phyloP scores from a whole-genome alignment of 352 stramenopile genomes.

The Salisapilia sapeloensis region DNA sequence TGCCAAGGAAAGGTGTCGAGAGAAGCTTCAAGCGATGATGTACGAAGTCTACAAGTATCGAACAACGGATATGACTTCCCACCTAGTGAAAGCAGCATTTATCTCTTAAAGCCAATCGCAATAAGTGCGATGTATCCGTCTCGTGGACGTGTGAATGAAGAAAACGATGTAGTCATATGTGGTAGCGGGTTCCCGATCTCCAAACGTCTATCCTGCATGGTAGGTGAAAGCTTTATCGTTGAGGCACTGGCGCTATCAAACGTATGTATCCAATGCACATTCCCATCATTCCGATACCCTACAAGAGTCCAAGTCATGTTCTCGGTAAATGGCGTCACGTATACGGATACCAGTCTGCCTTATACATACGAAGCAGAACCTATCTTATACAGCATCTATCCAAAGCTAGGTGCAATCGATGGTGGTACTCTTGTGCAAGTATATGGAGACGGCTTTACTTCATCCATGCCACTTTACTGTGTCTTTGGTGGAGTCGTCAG shows the following conservation, averaged over 20 bases:
- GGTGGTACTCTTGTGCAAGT: constrained; percentile 21
- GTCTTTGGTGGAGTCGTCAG: constrained; percentile 15
- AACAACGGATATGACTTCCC: constrained; percentile 90
- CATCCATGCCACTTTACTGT: constrained; percentile 8
- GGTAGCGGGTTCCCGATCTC: constrained; percentile 6
- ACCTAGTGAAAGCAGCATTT: constrained; percentile 52
- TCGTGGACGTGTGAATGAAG: constrained; percentile 5
- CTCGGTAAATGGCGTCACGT: constrained; percentile 13
- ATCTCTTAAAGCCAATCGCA: constrained; percentile 12
- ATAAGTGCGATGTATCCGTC: constrained; percentile 7
- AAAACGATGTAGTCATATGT: constrained; percentile 8
- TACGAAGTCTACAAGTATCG: constrained; percentile 41
- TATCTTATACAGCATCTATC: constrained; percentile 21
- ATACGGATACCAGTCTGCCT: constrained; percentile 4
- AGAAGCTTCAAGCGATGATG: constrained; percentile 6
- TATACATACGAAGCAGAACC: constrained; percentile 22
- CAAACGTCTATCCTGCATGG: constrained; percentile 13
- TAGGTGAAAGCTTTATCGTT: constrained; percentile 15
- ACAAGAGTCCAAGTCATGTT: constrained; percentile 6
- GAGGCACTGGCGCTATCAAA: constrained; percentile 7
- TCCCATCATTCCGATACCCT: constrained; percentile 7
- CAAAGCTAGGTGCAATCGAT: constrained; percentile 14
- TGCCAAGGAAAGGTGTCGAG: constrained; percentile 7
- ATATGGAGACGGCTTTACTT: constrained; percentile 13
- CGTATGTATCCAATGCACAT: constrained; percentile 12